Percentiles rank a stretch among this genome's conserved stretches.
Conservation (phyloP, 441 rosid genomes). For the Manihot esculenta region DNA sequence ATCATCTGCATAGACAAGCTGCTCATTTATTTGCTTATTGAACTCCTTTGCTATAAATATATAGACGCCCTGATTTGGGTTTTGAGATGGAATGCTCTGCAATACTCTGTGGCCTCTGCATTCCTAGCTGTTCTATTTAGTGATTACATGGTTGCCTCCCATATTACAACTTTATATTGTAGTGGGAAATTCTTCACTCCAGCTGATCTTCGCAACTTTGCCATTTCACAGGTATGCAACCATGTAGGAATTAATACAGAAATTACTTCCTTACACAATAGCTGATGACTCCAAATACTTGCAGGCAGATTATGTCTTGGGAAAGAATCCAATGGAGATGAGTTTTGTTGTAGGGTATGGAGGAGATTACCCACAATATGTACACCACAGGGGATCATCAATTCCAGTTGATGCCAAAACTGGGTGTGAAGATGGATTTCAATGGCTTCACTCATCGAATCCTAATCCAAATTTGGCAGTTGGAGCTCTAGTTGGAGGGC, state of each 20-base stretch:
- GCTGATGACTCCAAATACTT: neutral
- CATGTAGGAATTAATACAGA: neutral
- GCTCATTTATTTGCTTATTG: neutral
- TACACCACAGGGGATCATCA: constrained; percentile 91
- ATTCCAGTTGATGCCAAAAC: constrained; percentile 68
- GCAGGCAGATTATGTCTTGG: constrained; percentile 86
- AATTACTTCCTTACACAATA: neutral
- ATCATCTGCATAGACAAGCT: neutral
- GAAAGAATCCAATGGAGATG: constrained; percentile 64
- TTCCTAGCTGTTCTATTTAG: constrained; percentile 76
- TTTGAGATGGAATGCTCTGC: constrained; percentile 67
- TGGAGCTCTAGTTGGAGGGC: constrained; percentile 86
- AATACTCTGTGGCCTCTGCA: constrained; percentile 79
- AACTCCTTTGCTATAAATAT: neutral
- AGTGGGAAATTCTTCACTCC: constrained; percentile 55
- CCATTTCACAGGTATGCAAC: constrained; percentile 65
- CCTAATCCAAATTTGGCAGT: constrained; percentile 79
- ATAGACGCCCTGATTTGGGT: constrained; percentile 89
- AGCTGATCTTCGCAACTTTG: constrained; percentile 66
- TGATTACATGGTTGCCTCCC: constrained; percentile 82
- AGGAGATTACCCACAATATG: constrained; percentile 57
- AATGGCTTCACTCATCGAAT: constrained; percentile 51
- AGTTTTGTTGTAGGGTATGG: constrained; percentile 89
- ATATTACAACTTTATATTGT: constrained; percentile 58
- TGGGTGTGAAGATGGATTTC: constrained; percentile 65